Evolutionary conservation across 129 eudicot genomes (phyloP), one percentile per base, ranked within the genome.

Genomic region (Smallanthus sonchifolius): DNA sequence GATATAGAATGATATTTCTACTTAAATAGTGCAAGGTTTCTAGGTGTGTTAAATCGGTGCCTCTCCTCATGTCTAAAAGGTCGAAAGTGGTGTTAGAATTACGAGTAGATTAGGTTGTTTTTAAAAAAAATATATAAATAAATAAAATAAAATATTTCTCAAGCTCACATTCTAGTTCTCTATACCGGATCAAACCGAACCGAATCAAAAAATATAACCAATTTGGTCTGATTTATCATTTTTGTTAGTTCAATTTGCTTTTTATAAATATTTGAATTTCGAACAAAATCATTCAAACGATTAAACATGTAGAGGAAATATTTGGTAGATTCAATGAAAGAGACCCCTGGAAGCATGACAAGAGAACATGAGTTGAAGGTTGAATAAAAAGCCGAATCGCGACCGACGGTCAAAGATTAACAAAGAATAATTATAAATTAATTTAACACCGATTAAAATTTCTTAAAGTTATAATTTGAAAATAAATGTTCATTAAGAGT

Each of bases 361-460:
- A 51, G 42, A 75, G 52, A 71, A 76, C 80, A 76, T 76, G 80
- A 40, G 67, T 54, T 38, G 73, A 65, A 65, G 34, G 65, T 76
- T 56, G 54, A 76, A 51, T 20, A 76, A 66, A 49, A 47, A 51
- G 65, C 47, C 45, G 30, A 76, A 19, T 76, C 66, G 17, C 43
- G 67, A 66, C 36, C 59, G 44, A 66, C 28, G 19, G 57, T 66
- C 67, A 75, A 59, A 59, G 28, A 28, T 40, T 49, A 14, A 19
- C 39, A 68, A 30, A 45, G 7, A 47, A 45, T 47, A 43, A 44
- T 40, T 67, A 11, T 64, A 16, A 0, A 37, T 65, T 34, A 36
- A 15, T 15, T 63, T n/a, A 16, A 14, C 67, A 34, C 43, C 67
- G 64, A 10, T 10, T 28, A 4, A 28, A 20, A 57, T 57, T 10